These are phyloP conservation scores for Acrocalymma vagum DNA, from an alignment of 2,329 filamentous ascomycete genomes.

Conservation along the genomic window DNA sequence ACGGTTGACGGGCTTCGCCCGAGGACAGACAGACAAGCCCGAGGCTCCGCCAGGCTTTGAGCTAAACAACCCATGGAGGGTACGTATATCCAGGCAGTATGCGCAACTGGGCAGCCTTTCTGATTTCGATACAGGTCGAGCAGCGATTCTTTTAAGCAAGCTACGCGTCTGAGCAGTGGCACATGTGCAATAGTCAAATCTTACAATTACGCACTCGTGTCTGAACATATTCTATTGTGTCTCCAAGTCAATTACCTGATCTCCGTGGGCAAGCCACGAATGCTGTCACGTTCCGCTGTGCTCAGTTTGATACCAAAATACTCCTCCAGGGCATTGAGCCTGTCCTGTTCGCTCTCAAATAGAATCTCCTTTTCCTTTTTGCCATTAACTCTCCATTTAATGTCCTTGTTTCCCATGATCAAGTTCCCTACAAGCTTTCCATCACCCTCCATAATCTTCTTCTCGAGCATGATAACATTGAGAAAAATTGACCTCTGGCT, in stretches of 20 bases:
- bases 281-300: constrained; percentile 47
- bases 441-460: constrained; percentile 56
- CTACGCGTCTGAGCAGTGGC: constrained; percentile 10
- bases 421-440: constrained; percentile 48
- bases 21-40: constrained; percentile 69
- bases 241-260: too few species aligned
- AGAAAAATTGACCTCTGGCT: constrained; percentile 43
- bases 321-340: constrained; percentile 53
- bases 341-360: constrained; percentile 53
- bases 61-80: constrained; percentile 73
- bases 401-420: constrained; percentile 52
- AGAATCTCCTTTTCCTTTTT: constrained; percentile 50
- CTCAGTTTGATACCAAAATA: constrained; percentile 54
- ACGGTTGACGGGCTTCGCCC: constrained; percentile 67
- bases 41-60: constrained; percentile 70
- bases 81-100: constrained; percentile 50
- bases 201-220: constrained; percentile 24
- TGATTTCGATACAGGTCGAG: constrained; percentile 47
- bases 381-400: constrained; percentile 56
- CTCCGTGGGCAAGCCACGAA: constrained; percentile 44
- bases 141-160: constrained; percentile 43
- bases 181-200: constrained; percentile 16
- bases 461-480: constrained; percentile 51
- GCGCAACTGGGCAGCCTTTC: constrained; percentile 10
- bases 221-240: too few species aligned